These are phyloP conservation scores for Casuarina glauca DNA, from an alignment of 306 rosid genomes.

Conservation along the genomic window DNA sequence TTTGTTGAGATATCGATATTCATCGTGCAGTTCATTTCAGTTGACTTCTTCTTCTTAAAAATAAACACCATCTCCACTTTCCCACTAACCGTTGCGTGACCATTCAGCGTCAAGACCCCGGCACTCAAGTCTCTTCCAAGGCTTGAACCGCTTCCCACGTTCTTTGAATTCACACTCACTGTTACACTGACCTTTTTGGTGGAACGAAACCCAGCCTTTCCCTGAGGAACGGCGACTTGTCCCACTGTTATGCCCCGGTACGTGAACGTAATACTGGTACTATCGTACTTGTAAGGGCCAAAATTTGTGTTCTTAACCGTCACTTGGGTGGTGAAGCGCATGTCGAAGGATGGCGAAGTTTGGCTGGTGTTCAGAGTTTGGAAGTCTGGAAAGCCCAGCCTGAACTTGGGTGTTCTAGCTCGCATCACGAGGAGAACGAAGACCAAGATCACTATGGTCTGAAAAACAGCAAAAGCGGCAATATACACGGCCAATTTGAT, in stretches of 20 bases:
- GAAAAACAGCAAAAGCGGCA: constrained; percentile 22
- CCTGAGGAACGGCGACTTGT: not conserved
- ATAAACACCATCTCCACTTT: constrained; percentile 16
- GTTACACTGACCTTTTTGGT: constrained; percentile 14
- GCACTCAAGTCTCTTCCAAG: not conserved
- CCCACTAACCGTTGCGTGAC: constrained; percentile 14
- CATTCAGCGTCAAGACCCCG: constrained; percentile 4
- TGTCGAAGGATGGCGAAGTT: constrained; percentile 5
- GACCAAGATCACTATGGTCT: not conserved
- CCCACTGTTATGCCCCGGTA: constrained; percentile 11
- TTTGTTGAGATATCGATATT: not conserved
- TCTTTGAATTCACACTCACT: constrained; percentile 8
- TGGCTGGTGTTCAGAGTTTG: not conserved
- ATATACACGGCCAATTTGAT: constrained; percentile 19
- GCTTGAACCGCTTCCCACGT: not conserved
- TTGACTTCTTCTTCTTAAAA: constrained; percentile 3
- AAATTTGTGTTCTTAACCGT: constrained; percentile 19
- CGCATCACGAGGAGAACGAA: constrained; percentile 25
- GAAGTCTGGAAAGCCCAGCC: constrained; percentile 5
- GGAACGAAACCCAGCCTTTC: constrained; percentile 19
- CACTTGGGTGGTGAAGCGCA: constrained; percentile 15
- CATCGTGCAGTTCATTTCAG: constrained; percentile 12
- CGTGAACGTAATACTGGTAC: not conserved
- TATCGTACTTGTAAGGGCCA: constrained; percentile 24
- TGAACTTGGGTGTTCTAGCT: constrained; percentile 21